phyloP scores from a whole-genome alignment of 805 yeast species.

The Yarrowia sp. region DNA sequence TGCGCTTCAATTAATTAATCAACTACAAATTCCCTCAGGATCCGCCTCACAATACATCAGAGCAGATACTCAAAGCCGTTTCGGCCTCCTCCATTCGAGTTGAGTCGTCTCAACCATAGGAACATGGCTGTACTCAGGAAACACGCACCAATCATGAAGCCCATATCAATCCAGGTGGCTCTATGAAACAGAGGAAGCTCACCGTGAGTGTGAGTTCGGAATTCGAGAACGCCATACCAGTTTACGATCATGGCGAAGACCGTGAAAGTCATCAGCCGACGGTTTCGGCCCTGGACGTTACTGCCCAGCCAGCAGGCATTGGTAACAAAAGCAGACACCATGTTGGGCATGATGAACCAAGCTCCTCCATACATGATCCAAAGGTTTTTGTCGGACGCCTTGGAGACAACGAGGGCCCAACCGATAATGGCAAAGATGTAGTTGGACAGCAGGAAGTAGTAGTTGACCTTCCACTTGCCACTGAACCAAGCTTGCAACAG shows the following conservation, averaged over 20 bases:
- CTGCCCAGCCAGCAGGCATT: conserved; percentile 10
- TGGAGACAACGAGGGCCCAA: not conserved
- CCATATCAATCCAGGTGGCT: conserved; percentile 3
- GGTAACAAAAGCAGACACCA: conserved; percentile 6
- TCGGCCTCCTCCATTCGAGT: not conserved
- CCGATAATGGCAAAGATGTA: conserved; percentile 1
- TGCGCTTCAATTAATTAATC: too few relatives aligned
- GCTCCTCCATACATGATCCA: conserved; percentile 24
- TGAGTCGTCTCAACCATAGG: not conserved
- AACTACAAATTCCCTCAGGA: too few relatives aligned
- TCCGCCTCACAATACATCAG: not conserved
- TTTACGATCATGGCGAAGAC: conserved; percentile 17
- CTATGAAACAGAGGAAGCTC: conserved; percentile 10
- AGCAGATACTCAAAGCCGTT: not conserved
- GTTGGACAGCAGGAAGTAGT: conserved; percentile 15
- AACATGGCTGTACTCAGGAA: not conserved
- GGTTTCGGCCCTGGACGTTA: conserved; percentile 5
- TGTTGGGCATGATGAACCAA: conserved; percentile 9
- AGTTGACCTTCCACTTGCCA: not conserved
- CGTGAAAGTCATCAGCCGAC: conserved; percentile 12
- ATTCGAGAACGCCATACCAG: conserved; percentile 12
- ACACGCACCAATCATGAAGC: conserved; percentile 15
- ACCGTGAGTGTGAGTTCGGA: not conserved
- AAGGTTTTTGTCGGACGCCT: not conserved
- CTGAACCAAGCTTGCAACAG: conserved; percentile 14